phyloP scores from a whole-genome alignment of 257 asterid species.

The Vinca minor region DNA sequence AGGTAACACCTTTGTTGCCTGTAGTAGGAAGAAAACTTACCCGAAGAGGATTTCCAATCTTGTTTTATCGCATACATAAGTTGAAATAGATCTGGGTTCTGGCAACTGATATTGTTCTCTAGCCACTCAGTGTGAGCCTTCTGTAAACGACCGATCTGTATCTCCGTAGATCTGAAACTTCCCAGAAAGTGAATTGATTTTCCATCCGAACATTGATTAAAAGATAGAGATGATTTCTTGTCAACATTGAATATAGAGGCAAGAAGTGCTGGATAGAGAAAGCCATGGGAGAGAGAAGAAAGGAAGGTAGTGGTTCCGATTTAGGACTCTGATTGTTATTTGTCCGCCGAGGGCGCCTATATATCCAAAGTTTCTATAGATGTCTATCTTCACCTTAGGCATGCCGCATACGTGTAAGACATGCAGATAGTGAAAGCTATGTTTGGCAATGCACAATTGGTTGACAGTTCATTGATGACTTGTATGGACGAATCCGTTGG shows the following conservation, averaged over 20 bases:
- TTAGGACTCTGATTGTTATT: background rate
- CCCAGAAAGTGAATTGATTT: background rate
- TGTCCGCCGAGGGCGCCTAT: background rate
- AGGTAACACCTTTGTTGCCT: background rate
- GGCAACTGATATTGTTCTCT: background rate
- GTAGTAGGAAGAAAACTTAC: background rate
- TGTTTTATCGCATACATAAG: background rate
- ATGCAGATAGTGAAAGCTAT: background rate
- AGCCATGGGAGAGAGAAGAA: background rate
- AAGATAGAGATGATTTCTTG: background rate
- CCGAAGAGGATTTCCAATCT: background rate
- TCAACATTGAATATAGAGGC: background rate
- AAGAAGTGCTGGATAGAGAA: background rate
- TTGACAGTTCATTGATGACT: background rate
- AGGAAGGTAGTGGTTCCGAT: background rate
- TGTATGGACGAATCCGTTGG: background rate
- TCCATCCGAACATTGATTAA: background rate
- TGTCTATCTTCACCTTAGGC: background rate
- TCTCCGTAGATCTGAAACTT: background rate
- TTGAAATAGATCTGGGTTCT: background rate
- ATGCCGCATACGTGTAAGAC: constrained; percentile 6
- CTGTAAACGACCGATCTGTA: background rate
- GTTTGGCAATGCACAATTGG: too few relatives aligned
- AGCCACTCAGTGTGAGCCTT: background rate
- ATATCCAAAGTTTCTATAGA: background rate